These are phyloP conservation scores for Talaromyces amestolkiae DNA, from an alignment of 2,329 filamentous ascomycete species.

Conservation along the genomic window DNA sequence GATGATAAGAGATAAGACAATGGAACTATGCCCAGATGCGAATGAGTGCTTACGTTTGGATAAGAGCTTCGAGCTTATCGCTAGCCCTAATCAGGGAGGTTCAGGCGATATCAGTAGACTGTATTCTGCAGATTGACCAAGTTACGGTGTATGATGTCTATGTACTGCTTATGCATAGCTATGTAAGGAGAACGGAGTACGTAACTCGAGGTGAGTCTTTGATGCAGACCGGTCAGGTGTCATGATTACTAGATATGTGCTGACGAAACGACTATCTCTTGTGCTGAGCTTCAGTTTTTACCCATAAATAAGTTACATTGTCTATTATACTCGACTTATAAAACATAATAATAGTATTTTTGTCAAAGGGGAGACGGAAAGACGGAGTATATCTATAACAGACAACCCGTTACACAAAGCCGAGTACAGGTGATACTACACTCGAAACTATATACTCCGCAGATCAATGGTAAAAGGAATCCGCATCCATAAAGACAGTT, in stretches of 20 bases:
- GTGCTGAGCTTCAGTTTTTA: not conserved
- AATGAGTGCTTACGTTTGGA: not conserved
- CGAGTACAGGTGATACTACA: not conserved
- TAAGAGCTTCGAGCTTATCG: constrained; percentile 3
- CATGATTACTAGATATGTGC: not conserved
- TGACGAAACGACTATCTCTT: not conserved
- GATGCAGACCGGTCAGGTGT: not conserved
- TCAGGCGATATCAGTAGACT: constrained; percentile 8
- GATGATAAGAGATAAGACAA: not conserved
- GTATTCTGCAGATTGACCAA: not conserved
- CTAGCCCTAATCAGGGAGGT: constrained; percentile 18
- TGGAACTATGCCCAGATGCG: too few species aligned
- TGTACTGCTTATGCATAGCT: not conserved
- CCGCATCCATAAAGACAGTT: not conserved
- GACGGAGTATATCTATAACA: not conserved
- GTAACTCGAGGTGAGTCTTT: not conserved
- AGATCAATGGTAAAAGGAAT: not conserved
- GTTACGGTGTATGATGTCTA: not conserved
- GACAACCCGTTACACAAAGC: not conserved
- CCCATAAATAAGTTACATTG: not conserved
- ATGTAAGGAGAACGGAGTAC: not conserved
- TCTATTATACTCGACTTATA: not conserved
- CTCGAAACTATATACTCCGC: not conserved
- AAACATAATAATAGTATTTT: not conserved
- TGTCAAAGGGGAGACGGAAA: not conserved